Conservation (phyloP, 2,329 filamentous ascomycete species). For the Penicillium fuscoglaucum region DNA sequence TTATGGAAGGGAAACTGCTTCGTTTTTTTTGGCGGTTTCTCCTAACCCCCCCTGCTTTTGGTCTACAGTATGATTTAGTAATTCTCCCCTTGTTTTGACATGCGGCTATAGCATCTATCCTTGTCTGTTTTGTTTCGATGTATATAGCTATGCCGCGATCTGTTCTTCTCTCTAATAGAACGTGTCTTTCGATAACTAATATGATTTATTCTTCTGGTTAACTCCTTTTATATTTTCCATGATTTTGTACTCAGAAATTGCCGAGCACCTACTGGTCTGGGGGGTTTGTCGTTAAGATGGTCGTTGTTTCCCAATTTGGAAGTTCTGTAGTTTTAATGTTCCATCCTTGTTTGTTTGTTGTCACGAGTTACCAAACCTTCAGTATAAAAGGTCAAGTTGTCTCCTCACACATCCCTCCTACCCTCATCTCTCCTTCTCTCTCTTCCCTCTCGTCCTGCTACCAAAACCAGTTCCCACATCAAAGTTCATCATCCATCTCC, state of each 20-base stretch:
- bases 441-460: no score
- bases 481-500: no score
- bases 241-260: background rate
- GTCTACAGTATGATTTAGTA: conserved; percentile 26
- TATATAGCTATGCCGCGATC: conserved; percentile 27
- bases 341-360: no score
- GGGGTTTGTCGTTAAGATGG: no score
- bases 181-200: conserved; percentile 21
- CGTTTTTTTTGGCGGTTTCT: background rate
- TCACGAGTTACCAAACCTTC: no score
- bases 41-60: conserved; percentile 3
- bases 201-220: conserved; percentile 15
- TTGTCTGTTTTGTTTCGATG: conserved; percentile 18
- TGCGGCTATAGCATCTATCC: conserved; percentile 22
- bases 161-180: conserved; percentile 23
- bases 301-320: background rate
- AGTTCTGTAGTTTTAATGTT: no score
- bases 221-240: background rate
- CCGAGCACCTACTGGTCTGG: background rate
- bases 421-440: no score
- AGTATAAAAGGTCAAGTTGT: no score
- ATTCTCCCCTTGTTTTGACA: conserved; percentile 16
- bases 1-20: conserved; percentile 7
- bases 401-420: no score
- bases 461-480: no score